These are phyloP conservation scores for Ophiostoma triangulosporum DNA, from an alignment of 2,329 filamentous ascomycete species.

Conservation along the genomic window DNA sequence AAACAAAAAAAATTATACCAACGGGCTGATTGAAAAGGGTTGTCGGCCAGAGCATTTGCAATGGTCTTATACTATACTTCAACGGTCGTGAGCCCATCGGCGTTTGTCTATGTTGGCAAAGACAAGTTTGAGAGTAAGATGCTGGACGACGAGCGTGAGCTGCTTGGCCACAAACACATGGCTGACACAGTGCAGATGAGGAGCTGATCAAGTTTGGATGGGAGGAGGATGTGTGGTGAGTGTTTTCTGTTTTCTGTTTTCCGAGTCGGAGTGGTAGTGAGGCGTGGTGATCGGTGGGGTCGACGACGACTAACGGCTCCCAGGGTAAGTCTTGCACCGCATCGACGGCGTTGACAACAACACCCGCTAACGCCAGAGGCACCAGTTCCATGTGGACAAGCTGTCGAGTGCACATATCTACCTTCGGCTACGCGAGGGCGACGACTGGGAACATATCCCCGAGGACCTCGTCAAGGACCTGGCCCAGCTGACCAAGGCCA, in stretches of 20 bases:
- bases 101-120: slow-evolving; percentile 91
- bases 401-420: slow-evolving; percentile 95
- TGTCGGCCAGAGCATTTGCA: slow-evolving; percentile 22
- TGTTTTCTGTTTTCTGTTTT: slow-evolving; percentile 4
- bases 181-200: slow-evolving; percentile 52
- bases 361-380: neutral
- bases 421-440: slow-evolving; percentile 64
- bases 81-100: slow-evolving; percentile 64
- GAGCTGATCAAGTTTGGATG: slow-evolving; percentile 88
- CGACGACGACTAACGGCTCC: neutral
- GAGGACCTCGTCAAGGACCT: slow-evolving; percentile 67
- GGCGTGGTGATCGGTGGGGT: neutral
- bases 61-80: slow-evolving; percentile 97
- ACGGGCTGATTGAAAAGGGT: too few relatives aligned
- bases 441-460: slow-evolving; percentile 74
- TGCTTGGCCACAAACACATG: neutral
- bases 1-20: neutral
- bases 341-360: neutral
- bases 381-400: slow-evolving; percentile 91
- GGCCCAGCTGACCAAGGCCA: slow-evolving; percentile 96
- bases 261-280: slow-evolving; percentile 11
- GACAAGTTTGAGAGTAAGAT: slow-evolving; percentile 93
- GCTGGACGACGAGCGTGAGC: neutral
- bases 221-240: slow-evolving; percentile 89
- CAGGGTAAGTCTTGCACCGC: neutral